Base-by-base conservation (phyloP, 176 grass and related monocot genomes). In the Zizania latifolia region DNA sequence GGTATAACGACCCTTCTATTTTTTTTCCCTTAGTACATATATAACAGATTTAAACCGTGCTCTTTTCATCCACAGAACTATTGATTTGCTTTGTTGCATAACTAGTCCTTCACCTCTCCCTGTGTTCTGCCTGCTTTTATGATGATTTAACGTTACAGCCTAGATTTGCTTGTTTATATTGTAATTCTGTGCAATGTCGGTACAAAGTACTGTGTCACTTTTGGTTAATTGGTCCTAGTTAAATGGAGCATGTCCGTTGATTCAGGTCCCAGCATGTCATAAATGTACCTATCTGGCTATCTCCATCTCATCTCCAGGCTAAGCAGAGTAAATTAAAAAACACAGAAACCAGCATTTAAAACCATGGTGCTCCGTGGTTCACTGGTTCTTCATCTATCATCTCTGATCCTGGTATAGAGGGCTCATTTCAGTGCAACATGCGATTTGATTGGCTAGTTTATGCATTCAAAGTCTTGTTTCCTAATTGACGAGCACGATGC, bases 271-370 rank as follows among this genome's bases (percentile, higher is more conserved):
- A 29, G 26, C 11, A 33, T 26, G 64, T 27, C 36, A 44, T 79
- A 69, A 77, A 57, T 16, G 9, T 50, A 77, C 19, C 17, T n/a
- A n/a, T n/a, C n/a, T n/a, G n/a, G n/a, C n/a, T 6, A 43, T 32
- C 56, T 37, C 64, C 66, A 21, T 61, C 44, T 54, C 56, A 28
- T 75, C 44, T 75, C 45, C 41, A 35, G 79, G 34, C 71, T 50
- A 62, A 38, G 55, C 55, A 70, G 71, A 55, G 64, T 55, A 39
- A 51, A 69, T 48, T 80, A 15, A 66, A 27, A 35, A 62, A 53
- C 43, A 26, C 61, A 85, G 22, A 46, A 12, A 6, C 8, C 54
- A 32, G 38, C 40, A 62, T 70, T 39, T 55, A 38, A 54, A n/a
- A 59, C 21, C 28, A 14, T 12, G 46, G 48, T 27, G 31, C 24